A percentile compares a stretch with the other conserved stretches of the same genome.
phyloP scores from a whole-genome alignment of 805 yeast species.

The Wickerhamiella spandovensis region DNA sequence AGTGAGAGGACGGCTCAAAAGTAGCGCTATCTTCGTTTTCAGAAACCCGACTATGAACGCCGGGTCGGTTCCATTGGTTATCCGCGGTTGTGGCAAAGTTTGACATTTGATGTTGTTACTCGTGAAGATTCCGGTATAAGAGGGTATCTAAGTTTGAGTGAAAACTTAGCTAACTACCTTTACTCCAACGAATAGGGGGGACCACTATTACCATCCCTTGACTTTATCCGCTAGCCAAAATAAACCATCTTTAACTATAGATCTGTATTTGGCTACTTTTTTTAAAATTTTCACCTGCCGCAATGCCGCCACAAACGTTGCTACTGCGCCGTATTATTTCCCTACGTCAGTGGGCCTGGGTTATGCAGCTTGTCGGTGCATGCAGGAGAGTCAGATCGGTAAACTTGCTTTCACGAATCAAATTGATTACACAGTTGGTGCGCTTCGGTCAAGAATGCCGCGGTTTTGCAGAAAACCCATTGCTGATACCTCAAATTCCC shows the following conservation, averaged over 20 bases:
- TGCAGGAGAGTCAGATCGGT: too few relatives aligned
- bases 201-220: too few relatives aligned
- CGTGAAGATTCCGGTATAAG: background rate
- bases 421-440: too few relatives aligned
- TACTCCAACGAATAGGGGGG: background rate
- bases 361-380: background rate
- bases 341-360: background rate
- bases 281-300: too few relatives aligned
- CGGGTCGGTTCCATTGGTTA: background rate
- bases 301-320: background rate
- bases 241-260: background rate
- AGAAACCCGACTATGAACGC: background rate
- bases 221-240: background rate
- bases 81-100: background rate
- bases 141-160: background rate
- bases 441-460: too few relatives aligned
- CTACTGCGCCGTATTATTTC: background rate
- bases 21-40: background rate
- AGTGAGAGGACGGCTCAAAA: background rate
- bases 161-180: background rate
- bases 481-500: too few relatives aligned
- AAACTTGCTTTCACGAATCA: too few relatives aligned
- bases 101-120: background rate
- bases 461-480: too few relatives aligned
- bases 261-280: too few relatives aligned